Conservation (phyloP, 2,329 filamentous ascomycete genomes). For the Xylaria sp. region DNA sequence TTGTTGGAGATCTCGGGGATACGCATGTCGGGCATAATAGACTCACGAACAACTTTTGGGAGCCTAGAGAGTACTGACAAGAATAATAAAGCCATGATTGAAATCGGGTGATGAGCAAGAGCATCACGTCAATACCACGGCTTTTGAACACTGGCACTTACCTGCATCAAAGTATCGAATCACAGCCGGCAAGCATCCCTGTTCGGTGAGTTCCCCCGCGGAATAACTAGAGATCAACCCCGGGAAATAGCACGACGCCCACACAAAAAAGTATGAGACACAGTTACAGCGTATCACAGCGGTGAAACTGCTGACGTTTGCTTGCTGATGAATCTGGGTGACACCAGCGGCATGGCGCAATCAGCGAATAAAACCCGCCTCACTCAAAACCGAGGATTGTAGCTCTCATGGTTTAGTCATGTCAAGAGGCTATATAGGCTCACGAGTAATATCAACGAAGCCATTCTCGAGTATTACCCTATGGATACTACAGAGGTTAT, state of each 20-base stretch:
- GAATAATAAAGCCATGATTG: constrained; percentile 27
- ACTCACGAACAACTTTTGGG: constrained; percentile 30
- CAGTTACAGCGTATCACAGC: not conserved
- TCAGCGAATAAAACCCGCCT: not conserved
- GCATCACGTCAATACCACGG: not conserved
- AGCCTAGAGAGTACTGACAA: constrained; percentile 24
- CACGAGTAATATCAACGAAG: not conserved
- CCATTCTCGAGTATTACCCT: not conserved
- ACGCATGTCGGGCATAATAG: constrained; percentile 40
- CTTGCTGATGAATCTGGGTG: not conserved
- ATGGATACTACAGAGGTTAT: constrained; percentile 46
- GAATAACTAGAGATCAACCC: constrained; percentile 32
- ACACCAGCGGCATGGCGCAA: not conserved
- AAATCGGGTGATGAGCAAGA: not conserved
- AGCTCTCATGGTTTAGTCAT: not conserved
- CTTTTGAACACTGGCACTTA: constrained; percentile 16
- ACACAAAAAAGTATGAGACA: not conserved
- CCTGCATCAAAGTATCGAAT: constrained; percentile 4
- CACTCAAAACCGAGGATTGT: not conserved
- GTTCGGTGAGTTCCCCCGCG: constrained; percentile 40
- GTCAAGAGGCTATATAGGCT: not conserved
- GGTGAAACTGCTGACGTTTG: not conserved
- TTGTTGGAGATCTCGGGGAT: constrained; percentile 40
- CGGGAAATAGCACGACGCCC: constrained; percentile 16
- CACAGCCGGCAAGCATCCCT: not conserved